These are phyloP conservation scores for Calonectria fujianensis DNA, from an alignment of 2,329 filamentous ascomycete genomes.

Conservation along the genomic window DNA sequence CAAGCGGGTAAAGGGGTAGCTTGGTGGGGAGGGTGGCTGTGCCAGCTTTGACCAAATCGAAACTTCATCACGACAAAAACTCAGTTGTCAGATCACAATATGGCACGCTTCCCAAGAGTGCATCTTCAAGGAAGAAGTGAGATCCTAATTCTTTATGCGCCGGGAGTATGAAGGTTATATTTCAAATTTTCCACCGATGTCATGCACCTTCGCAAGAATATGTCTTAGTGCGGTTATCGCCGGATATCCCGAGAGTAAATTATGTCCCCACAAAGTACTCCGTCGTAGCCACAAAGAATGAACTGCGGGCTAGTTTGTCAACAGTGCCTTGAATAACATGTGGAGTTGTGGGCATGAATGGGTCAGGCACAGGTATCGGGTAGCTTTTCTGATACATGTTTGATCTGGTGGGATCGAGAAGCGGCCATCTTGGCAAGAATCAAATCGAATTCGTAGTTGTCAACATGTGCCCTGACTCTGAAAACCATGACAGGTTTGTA, in stretches of 20 bases:
- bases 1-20: not conserved
- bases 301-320: not conserved
- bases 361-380: not conserved
- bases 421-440: no score
- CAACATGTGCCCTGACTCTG: not conserved
- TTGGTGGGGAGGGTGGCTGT: slow-evolving; percentile 4
- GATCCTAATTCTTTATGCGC: no score
- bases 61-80: not conserved
- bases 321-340: not conserved
- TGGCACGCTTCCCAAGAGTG: no score
- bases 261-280: not conserved
- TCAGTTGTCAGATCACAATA: not conserved
- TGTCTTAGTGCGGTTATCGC: no score
- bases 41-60: not conserved
- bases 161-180: not conserved
- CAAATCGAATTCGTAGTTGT: not conserved
- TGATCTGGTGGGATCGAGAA: not conserved
- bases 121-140: not conserved
- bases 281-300: not conserved
- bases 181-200: not conserved
- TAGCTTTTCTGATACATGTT: not conserved
- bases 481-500: not conserved
- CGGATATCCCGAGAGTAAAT: not conserved
- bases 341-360: not conserved
- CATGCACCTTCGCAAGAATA: not conserved